Base-by-base conservation (phyloP, 768 basidiomycete genomes). In the Tricholoma hemisulphureum region DNA sequence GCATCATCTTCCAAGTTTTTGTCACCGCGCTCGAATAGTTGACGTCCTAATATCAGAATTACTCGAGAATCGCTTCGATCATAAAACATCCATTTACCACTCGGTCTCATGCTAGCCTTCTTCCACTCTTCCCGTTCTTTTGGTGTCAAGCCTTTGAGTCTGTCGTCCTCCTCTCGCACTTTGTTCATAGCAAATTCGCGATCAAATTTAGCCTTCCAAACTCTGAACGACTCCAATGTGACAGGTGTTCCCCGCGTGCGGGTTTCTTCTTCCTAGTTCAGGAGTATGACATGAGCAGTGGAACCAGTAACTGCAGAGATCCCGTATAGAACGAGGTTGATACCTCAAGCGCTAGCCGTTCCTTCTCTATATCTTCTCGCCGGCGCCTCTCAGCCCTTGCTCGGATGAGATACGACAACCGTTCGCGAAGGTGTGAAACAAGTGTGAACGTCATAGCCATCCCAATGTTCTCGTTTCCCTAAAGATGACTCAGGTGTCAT, bases 381-480 rank as follows among this genome's bases (percentile, higher is more conserved):
- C 79, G 77, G 60, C 74, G 79, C 58, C 71, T 79, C 56, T 85
- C 85, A 18, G 76, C 77, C 61, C 92, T 83, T 43, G 73, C 66
- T 35, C 80, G 81, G 32, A 93, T 82, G 23, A 95, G 73, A 16
- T 69, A 66, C 4, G 86, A 82, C 14, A 98, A 75, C 51, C 84
- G 79, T 71, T 98, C 95, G 61, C 90, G 81, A 45, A 97, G 81
- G 64, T 90, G 87, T 0, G 91, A 88, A 10, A 94, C 87, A 16
- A 99, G 79, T 0, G 96, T 94, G 69, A 97, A 99, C 16, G 95
- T 95, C 95, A 98, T 98, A 2, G 97, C 95, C 89, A 95, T 95
- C 41, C 93, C 93, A 20, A 93, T 66, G 70, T 91, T 94, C 67
- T 95, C 93, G 67, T 88, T 83, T 55, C 89, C 91, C 89, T 91